Base-by-base conservation (phyloP, 768 basidiomycete species). In the Kwoniella europaea region DNA sequence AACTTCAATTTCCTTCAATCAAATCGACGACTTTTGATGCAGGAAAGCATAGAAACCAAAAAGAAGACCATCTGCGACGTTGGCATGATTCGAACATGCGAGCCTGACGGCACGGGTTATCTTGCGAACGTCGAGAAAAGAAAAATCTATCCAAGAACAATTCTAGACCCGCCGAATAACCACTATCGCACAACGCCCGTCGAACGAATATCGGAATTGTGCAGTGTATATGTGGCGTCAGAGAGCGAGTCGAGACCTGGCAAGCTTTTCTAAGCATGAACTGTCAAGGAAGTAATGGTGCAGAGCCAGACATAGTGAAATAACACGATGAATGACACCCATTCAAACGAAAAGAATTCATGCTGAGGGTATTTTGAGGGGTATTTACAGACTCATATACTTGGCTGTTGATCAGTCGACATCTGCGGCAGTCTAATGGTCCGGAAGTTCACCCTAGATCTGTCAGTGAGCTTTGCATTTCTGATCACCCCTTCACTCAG, bases 1-100 rank as follows among this genome's bases (percentile, higher is more conserved):
- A 53, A 29, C 50, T 43, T 57, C 2, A 13, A 3, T 16, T 61
- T 61, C n/a, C 2, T 61, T 29, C 18, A 61, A 57, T n/a, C 24
- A 20, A 4, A 15, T 50, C 46, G 18, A 15, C 46, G 35, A 7
- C 35, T 35, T 35, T 35, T 1, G 35, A 29, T n/a, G 16, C 42
- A 27, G 10, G 13, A 46, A 59, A 29, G 12, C 65, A 59, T 44
- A 59, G 44, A 66, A 12, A 41, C 16, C 29, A 54, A 64, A 64
- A 64, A 64, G 52, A 41, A 35, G 53, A 13, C 12, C 13, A 50
- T 15, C 46, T 15, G 46, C 65, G 67, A 61, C 57, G 53, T 60
- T 42, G 27, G 20, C 67, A 68, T 4, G 67, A 68, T 61, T 68
- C 59, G 67, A 68, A 68, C 67, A 4, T 68, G 59, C 52, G 67